Percentiles rank a stretch among this genome's conserved stretches.
Evolutionary conservation across 1,284 basidiomycete species (phyloP).

Genomic region (Cutaneotrichosporon cyanovorans): DNA sequence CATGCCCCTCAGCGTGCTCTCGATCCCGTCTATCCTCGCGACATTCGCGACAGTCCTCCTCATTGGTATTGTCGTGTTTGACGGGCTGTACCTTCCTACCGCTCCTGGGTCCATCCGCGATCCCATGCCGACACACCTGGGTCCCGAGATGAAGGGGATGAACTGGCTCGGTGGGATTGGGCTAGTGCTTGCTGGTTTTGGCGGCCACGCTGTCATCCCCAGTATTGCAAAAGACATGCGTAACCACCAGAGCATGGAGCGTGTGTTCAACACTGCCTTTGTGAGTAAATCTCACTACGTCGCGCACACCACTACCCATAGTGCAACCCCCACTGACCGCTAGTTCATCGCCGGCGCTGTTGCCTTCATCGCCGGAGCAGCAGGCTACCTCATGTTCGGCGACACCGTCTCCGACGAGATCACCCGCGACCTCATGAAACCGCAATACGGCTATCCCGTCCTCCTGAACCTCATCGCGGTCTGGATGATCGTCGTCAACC

Average conservation of each 20-base stretch:
- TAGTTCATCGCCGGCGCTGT: constrained; percentile 56
- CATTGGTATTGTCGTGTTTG: constrained; percentile 69
- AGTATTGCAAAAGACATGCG: constrained; percentile 84
- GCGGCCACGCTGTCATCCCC: constrained; percentile 88
- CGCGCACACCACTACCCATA: no score
- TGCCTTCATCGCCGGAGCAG: constrained; percentile 71
- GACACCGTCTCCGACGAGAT: constrained; percentile 77
- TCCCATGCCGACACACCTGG: constrained; percentile 63
- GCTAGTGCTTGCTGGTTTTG: constrained; percentile 93
- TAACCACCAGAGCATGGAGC: constrained; percentile 70
- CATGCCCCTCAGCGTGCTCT: constrained; percentile 72
- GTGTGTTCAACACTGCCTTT: constrained; percentile 47
- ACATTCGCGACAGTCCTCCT: constrained; percentile 71
- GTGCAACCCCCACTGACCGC: neutral
- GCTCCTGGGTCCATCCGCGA: constrained; percentile 74
- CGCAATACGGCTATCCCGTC: constrained; percentile 63
- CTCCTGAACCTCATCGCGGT: constrained; percentile 68
- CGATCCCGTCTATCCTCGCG: constrained; percentile 75
- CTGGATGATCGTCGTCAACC: constrained; percentile 84
- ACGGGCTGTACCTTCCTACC: constrained; percentile 71
- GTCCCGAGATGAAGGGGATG: constrained; percentile 52
- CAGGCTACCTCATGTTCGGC: constrained; percentile 91
- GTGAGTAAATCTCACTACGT: no score
- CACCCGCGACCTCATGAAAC: constrained; percentile 71
- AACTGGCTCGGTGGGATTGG: constrained; percentile 56